These are phyloP conservation scores for Lipomyces japonicus DNA, from an alignment of 805 yeast species.

Conservation along the genomic window DNA sequence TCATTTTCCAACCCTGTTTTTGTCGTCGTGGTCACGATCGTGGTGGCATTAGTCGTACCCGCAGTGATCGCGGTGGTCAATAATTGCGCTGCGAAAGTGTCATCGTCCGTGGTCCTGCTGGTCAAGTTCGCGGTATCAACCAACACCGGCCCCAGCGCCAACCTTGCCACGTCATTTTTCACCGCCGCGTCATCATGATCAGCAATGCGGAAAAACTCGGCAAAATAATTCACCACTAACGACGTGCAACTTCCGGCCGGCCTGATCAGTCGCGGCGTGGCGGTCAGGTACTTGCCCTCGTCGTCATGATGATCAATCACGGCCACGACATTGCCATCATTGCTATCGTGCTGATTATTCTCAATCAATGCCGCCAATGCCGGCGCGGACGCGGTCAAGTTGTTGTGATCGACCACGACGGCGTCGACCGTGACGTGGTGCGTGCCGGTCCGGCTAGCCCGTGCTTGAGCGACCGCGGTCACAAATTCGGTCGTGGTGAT, in stretches of 20 bases:
- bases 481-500: conserved; percentile 66
- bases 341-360: conserved; percentile 45
- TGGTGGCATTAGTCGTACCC: background rate
- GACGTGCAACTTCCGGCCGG: conserved; percentile 76
- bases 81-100: conserved; percentile 44
- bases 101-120: conserved; percentile 51
- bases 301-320: conserved; percentile 90
- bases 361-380: conserved; percentile 48
- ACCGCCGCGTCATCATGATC: conserved; percentile 35
- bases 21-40: background rate
- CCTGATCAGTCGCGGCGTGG: conserved; percentile 57
- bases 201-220: conserved; percentile 25
- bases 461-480: conserved; percentile 10
- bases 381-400: too few relatives aligned
- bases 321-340: conserved; percentile 39
- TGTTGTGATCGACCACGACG: conserved; percentile 80
- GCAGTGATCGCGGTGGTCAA: conserved; percentile 34
- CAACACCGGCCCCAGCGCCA: conserved; percentile 64
- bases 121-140: conserved; percentile 68
- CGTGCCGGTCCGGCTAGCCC: too few relatives aligned
- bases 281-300: conserved; percentile 46
- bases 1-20: background rate
- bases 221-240: conserved; percentile 65
- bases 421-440: conserved; percentile 39
- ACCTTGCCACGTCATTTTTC: conserved; percentile 36